Evolutionary conservation across 2,329 filamentous ascomycete genomes (phyloP), one percentile per base, ranked within the genome.

Genomic region (Fusarium vanettenii): DNA sequence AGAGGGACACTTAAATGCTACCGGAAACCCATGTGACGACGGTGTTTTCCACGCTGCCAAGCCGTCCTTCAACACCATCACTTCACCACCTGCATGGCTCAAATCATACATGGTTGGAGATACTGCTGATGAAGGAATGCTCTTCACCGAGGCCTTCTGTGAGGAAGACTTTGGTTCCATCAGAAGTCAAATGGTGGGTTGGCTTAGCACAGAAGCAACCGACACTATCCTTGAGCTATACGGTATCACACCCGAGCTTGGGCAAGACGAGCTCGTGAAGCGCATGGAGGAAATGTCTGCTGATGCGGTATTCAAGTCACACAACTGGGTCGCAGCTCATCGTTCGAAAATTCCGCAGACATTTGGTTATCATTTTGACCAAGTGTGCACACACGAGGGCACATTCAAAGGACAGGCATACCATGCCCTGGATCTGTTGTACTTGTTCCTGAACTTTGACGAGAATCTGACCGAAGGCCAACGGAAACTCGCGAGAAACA

Each of bases 391-490:
- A 1, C 66, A 67, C 20, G 71, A 75, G 2, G 57, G 66, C 31
- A 35, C 48, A 1, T 59, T 68, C 22, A 74, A 72, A 8, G 71
- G 71, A 11, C 29, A 66, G 9, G 69, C 73, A 1, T 74, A 75
- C 7, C 73, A 75, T 1, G 71, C 60, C 9, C 13, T 75, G 3
- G 73, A 74, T 11, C 6, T 75, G 5, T 27, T 72, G 0, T 75
- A 74, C n/a, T 14, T 74, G 4, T 75, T 75, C 13, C 57, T 74
- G 16, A 74, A 74, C 5, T 72, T 74, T 11, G 57, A 67, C 16
- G 69, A 74, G 4, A 31, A 65, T 4, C 11, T 75, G 3, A 65
- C 69, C 0, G 18, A 43, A 11, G 60, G 27, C 2, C 66, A 74
- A 18, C 63, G 37, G 6, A 52, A 64, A 1, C 29, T 75, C 0